Conservation (phyloP, 2,329 filamentous ascomycete species). For the Fusarium verticillioides region DNA sequence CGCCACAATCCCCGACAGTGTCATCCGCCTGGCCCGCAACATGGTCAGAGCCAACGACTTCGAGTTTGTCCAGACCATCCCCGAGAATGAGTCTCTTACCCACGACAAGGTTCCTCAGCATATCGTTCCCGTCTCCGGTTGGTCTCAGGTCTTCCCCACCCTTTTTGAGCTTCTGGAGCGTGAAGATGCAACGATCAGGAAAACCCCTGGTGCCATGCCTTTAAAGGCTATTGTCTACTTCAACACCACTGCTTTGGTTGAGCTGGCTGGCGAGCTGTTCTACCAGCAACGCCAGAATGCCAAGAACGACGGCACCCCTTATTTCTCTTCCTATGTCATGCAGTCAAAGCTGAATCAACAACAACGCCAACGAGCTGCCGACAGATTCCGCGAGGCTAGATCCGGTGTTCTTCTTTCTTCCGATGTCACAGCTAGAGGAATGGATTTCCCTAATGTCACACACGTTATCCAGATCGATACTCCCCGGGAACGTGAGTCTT, state of each 20-base stretch:
- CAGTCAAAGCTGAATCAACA: constrained; percentile 81
- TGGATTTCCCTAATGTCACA: constrained; percentile 85
- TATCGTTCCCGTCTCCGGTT: constrained; percentile 72
- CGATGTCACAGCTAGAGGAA: constrained; percentile 83
- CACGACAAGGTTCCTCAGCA: constrained; percentile 87
- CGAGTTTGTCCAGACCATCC: constrained; percentile 90
- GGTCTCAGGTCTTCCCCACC: constrained; percentile 81
- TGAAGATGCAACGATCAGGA: constrained; percentile 60
- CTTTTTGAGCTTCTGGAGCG: constrained; percentile 79
- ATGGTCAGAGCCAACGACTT: constrained; percentile 84
- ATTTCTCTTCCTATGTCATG: constrained; percentile 64
- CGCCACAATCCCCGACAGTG: constrained; percentile 87
- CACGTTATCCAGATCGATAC: constrained; percentile 80
- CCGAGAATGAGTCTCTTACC: constrained; percentile 82
- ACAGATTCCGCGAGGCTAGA: constrained; percentile 73
- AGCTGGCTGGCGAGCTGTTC: constrained; percentile 68
- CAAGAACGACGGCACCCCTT: constrained; percentile 49
- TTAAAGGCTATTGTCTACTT: constrained; percentile 99
- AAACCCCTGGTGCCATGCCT: constrained; percentile 59
- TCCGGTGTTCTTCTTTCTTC: constrained; percentile 79
- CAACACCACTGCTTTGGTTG: constrained; percentile 79
- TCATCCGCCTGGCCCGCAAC: constrained; percentile 79
- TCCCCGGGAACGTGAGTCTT: constrained; percentile 73
- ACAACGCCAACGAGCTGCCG: constrained; percentile 75
- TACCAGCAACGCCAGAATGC: constrained; percentile 54